Evolutionary conservation across 192 early-diverging fungal genomes (phyloP), one percentile per base, ranked within the genome.

Genomic region (Coemansia aciculifera): DNA sequence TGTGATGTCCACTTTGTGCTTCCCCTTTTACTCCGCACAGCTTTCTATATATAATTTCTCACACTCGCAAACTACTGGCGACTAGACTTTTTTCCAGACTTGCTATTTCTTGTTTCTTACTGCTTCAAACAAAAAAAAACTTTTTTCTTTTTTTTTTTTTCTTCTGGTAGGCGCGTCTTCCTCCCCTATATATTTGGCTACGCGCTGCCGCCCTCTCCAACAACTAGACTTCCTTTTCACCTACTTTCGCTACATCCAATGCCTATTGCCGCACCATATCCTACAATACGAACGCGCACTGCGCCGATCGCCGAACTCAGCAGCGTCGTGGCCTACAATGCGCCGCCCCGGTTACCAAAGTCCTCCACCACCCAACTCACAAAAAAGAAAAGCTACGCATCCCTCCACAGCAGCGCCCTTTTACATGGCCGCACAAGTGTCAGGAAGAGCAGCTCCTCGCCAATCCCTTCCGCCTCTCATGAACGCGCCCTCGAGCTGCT

Each of bases 401-500:
- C 56, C 8, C 56, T 62, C 27, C 51, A 71, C 42, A 12, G 29
- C 59, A 52, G 52, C 24, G 36, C 42, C 23, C 62, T 69, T 24
- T 52, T 67, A 6, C 64, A 43, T 32, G 49, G 66, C 62, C 40
- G 43, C 44, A 29, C 63, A 3, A 15, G 19, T 19, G 39, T 63
- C 38, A 19, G 17, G 3, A 46, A 60, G 59, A 60, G 56, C 56
- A 59, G 40, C 38, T 27, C 27, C 1, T 2, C 27, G 27, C 27
- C 27, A 27, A 34, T 17, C 54, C 27, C 51, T 13, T 12, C 27
- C 11, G 12, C 51, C n/a, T 19, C 17, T 3, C 71, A 76, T 32
- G 64, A 67, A 65, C 79, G 74, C 39, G 24, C 67, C 7, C 71
- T 81, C 21, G 74, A 67, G 66, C 72, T 81, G 36, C 79, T 81